These are phyloP conservation scores for Sporisorium scitamineum DNA, from an alignment of 1,284 basidiomycete genomes.

Conservation along the genomic window DNA sequence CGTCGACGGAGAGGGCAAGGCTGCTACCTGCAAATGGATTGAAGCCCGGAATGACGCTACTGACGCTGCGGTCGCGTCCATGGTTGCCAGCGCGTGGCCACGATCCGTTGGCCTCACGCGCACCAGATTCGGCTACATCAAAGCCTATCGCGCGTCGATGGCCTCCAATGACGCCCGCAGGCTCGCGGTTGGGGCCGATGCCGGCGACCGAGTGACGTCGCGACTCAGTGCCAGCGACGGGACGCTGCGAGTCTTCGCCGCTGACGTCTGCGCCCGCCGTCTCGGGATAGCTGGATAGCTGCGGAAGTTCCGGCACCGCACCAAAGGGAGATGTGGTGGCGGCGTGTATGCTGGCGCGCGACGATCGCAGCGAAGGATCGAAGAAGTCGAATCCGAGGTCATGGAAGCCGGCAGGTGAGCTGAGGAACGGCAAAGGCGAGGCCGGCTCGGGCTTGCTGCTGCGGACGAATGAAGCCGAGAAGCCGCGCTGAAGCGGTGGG, in stretches of 20 bases:
- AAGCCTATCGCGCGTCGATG: conserved; percentile 60
- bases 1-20: conserved; percentile 57
- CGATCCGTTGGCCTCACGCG: background rate
- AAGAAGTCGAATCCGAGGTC: conserved; percentile 27
- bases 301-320: conserved; percentile 23
- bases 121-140: conserved; percentile 21
- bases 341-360: conserved; percentile 20
- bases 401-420: conserved; percentile 39
- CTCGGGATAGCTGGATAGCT: conserved; percentile 36
- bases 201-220: conserved; percentile 56
- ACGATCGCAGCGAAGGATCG: conserved; percentile 21
- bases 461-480: conserved; percentile 36
- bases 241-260: conserved; percentile 1
- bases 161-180: conserved; percentile 39
- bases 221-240: conserved; percentile 46
- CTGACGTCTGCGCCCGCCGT: background rate
- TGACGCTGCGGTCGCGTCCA: conserved; percentile 35
- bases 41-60: conserved; percentile 32
- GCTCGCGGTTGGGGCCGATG: conserved; percentile 13
- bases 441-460: conserved; percentile 28
- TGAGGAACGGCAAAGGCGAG: conserved; percentile 34
- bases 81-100: conserved; percentile 27
- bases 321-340: conserved; percentile 34
- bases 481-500: conserved; percentile 37
- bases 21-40: conserved; percentile 48